Base-by-base conservation (phyloP, 139 green algal genomes). In the Parachlorella kessleri region DNA sequence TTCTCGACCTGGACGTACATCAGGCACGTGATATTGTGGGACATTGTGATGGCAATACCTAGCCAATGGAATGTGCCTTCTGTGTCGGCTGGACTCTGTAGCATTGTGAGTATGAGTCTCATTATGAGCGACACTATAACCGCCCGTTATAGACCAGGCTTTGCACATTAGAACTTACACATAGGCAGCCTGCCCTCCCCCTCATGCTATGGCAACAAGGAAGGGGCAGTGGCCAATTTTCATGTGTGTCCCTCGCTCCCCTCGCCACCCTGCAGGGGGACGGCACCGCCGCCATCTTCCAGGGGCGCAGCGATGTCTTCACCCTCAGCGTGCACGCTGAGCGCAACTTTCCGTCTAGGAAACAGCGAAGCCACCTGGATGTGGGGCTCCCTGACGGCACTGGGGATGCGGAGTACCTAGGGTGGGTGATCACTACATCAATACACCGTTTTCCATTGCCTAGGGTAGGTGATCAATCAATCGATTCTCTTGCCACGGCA, bases 1-100 rank as follows among this genome's bases (percentile, higher is more conserved):
- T 98, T 2, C 36, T 98, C n/a, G 94, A 98, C 79, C 78, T 97
- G 55, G 94, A 98, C 79, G 94, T 98, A 18, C 94, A 98, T 79
- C 92, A 96, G 90, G 88, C 86, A n/a, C n/a, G n/a, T n/a, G n/a
- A n/a, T n/a, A n/a, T n/a, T n/a, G n/a, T 35, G n/a, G n/a, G n/a
- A n/a, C n/a, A n/a, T n/a, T n/a, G n/a, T n/a, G n/a, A n/a, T n/a
- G n/a, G n/a, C n/a, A n/a, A n/a, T n/a, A n/a, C n/a, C n/a, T n/a
- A n/a, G n/a, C n/a, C n/a, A n/a, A n/a, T n/a, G n/a, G n/a, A n/a
- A n/a, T n/a, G n/a, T n/a, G n/a, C n/a, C n/a, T n/a, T n/a, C n/a
- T n/a, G n/a, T n/a, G n/a, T n/a, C n/a, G n/a, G n/a, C n/a, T n/a
- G n/a, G n/a, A n/a, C n/a, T n/a, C n/a, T n/a, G n/a, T n/a, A n/a